Percentiles rank a stretch among this genome's conserved stretches.
Evolutionary conservation across 2,329 filamentous ascomycete species (phyloP).

Genomic region (Penicillium sp.): DNA sequence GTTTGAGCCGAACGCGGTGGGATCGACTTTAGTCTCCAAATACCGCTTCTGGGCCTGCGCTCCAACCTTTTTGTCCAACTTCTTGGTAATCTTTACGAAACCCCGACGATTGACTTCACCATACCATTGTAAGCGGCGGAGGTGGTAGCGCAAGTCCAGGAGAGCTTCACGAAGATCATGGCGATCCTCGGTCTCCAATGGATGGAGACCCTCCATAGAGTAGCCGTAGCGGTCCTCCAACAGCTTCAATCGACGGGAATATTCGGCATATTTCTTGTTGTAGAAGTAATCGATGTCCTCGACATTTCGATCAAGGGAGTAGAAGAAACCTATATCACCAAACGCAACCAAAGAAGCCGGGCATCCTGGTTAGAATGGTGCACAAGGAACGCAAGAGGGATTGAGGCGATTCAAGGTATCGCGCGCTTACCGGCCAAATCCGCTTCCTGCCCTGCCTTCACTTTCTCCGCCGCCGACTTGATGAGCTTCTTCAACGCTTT

Average conservation of each 20-base stretch:
- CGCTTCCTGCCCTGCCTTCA: constrained; percentile 70
- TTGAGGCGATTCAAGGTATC: constrained; percentile 13
- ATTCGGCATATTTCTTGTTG: constrained; percentile 90
- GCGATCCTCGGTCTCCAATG: constrained; percentile 81
- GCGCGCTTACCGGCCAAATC: constrained; percentile 82
- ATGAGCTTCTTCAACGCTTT: constrained; percentile 84
- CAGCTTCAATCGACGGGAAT: constrained; percentile 78
- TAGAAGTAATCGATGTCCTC: constrained; percentile 97
- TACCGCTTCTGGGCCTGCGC: constrained; percentile 80
- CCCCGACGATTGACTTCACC: constrained; percentile 93
- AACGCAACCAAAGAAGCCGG: constrained; percentile 13
- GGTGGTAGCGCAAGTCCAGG: constrained; percentile 80
- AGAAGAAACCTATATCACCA: constrained; percentile 78
- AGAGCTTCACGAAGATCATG: constrained; percentile 90
- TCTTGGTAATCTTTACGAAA: constrained; percentile 98
- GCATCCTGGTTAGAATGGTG: constrained; percentile 24
- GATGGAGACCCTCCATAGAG: constrained; percentile 66
- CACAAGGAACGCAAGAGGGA: constrained; percentile 7
- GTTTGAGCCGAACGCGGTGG: constrained; percentile 82
- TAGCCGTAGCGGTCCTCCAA: constrained; percentile 85
- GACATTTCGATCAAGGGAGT: constrained; percentile 91
- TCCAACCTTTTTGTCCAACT: constrained; percentile 91
- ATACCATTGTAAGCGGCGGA: constrained; percentile 95
- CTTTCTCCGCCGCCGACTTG: constrained; percentile 69
- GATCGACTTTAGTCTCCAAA: constrained; percentile 85